Evolutionary conservation across 108 stramenopile species (phyloP).

Genomic region (Aurantiochytrium sp.): DNA sequence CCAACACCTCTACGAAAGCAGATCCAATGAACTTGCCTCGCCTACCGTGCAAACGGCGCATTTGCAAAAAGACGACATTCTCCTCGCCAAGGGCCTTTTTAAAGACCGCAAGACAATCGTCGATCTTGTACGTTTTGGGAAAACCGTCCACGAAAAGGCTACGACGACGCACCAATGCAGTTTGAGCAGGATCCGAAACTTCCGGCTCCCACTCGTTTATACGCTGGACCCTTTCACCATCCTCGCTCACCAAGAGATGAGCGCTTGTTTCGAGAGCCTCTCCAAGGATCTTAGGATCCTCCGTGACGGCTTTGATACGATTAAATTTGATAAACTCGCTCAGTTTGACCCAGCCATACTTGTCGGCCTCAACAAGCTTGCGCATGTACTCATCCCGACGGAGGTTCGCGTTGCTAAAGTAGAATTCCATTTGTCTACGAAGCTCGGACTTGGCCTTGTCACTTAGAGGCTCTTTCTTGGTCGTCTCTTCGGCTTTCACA

Average conservation of each 20-base stretch:
- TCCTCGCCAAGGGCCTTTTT: background rate
- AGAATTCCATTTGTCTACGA: background rate
- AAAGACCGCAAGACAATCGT: background rate
- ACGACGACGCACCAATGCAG: background rate
- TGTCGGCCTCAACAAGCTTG: background rate
- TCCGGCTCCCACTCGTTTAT: background rate
- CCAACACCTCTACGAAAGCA: background rate
- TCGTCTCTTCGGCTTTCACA: background rate
- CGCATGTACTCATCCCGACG: constrained; percentile 15
- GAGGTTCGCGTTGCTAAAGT: constrained; percentile 18
- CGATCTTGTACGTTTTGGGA: background rate
- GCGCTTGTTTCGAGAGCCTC: background rate
- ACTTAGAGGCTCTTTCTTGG: background rate
- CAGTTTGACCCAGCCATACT: background rate
- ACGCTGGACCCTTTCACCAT: background rate
- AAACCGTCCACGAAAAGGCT: background rate
- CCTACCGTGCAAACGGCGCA: background rate
- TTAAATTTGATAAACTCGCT: background rate
- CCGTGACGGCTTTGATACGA: background rate
- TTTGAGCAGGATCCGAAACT: background rate
- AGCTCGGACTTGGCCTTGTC: background rate
- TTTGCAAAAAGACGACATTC: background rate
- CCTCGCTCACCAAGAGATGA: background rate
- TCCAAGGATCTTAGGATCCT: background rate
- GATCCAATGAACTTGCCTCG: background rate